Percentiles rank a stretch among this genome's conserved stretches.
These are phyloP conservation scores for Russula virescens DNA, from an alignment of 768 basidiomycete species.

Conservation along the genomic window DNA sequence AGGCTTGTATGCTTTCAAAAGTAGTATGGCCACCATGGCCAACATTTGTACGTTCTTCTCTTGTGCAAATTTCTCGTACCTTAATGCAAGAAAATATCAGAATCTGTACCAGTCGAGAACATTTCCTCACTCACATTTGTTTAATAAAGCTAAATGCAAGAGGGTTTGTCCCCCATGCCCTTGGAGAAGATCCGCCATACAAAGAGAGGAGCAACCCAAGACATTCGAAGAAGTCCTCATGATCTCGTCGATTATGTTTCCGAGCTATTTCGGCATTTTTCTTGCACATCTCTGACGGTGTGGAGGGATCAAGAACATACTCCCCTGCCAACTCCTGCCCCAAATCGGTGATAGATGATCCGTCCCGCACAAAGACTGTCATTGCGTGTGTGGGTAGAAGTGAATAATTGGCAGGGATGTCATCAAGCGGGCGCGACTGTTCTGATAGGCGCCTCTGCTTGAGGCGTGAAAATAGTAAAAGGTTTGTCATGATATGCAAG, in stretches of 20 bases:
- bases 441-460: slow-evolving; percentile 45
- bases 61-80: slow-evolving; percentile 39
- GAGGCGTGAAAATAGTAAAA: slow-evolving; percentile 54
- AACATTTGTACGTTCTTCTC: slow-evolving; percentile 75
- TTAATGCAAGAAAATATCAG: slow-evolving; percentile 23
- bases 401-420: slow-evolving; percentile 58
- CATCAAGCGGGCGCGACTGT: slow-evolving; percentile 34
- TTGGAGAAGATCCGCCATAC: slow-evolving; percentile 1
- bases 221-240: slow-evolving; percentile 22
- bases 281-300: slow-evolving; percentile 16
- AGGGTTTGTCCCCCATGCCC: slow-evolving; percentile 16
- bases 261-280: slow-evolving; percentile 22
- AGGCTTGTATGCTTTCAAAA: slow-evolving; percentile 44
- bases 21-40: slow-evolving; percentile 65
- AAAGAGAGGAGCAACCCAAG: slow-evolving; percentile 19
- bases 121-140: slow-evolving; percentile 28
- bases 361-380: slow-evolving; percentile 27
- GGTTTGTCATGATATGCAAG: slow-evolving; percentile 71
- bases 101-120: not conserved
- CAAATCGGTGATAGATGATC: slow-evolving; percentile 12
- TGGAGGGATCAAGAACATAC: slow-evolving; percentile 18
- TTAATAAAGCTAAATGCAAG: slow-evolving; percentile 20
- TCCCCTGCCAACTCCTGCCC: slow-evolving; percentile 22
- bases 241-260: slow-evolving; percentile 14
- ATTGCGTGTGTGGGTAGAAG: slow-evolving; percentile 35